These are phyloP conservation scores for Didymella glomerata DNA, from an alignment of 2,329 filamentous ascomycete genomes.

Conservation along the genomic window DNA sequence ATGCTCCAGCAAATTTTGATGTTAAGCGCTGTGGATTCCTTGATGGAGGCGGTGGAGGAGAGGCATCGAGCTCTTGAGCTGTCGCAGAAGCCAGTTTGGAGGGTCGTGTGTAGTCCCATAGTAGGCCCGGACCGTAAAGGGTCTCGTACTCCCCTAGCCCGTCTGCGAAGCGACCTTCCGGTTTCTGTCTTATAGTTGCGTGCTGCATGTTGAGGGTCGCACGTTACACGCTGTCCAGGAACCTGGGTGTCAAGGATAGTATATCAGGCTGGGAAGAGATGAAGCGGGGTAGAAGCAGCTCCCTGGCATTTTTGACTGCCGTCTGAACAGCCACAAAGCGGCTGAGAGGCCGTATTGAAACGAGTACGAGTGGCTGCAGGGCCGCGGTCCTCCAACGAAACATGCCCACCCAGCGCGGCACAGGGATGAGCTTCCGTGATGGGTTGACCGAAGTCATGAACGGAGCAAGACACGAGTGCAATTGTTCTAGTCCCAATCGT, in stretches of 20 bases:
- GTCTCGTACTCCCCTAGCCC: conserved; percentile 11
- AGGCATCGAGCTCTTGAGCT: conserved; percentile 14
- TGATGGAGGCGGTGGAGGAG: neutral
- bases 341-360: conserved; percentile 5
- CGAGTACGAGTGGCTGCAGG: neutral
- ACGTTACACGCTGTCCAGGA: neutral
- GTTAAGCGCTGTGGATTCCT: neutral
- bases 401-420: conserved; percentile 1
- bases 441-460: conserved; percentile 8
- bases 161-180: conserved; percentile 12
- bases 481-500: neutral
- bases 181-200: neutral
- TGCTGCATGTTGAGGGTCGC: conserved; percentile 17
- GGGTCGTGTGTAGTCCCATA: conserved; percentile 9
- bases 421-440: conserved; percentile 3
- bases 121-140: conserved; percentile 9
- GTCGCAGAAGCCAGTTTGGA: conserved; percentile 10
- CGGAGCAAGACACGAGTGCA: neutral
- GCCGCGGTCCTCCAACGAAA: conserved; percentile 4
- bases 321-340: conserved; percentile 10
- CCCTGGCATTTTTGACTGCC: conserved; percentile 1
- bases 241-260: conserved; percentile 5
- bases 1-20: conserved; percentile 15
- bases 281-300: conserved; percentile 8
- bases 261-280: conserved; percentile 6